Evolutionary conservation across 2,329 filamentous ascomycete species (phyloP).

Genomic region (Botrytis tulipae): DNA sequence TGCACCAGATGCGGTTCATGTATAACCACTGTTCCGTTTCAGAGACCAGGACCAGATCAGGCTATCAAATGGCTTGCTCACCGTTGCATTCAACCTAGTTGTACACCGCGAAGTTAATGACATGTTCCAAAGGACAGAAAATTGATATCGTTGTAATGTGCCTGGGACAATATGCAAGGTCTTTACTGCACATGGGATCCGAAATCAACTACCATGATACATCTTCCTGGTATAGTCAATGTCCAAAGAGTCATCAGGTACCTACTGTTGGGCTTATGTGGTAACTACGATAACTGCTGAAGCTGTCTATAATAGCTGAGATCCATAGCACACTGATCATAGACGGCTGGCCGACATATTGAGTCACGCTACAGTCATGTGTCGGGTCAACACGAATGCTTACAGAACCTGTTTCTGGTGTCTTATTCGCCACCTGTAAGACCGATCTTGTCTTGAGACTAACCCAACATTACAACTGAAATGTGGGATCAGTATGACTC

Average conservation of each 20-base stretch:
- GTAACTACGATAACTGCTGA: neutral
- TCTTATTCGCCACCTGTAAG: neutral
- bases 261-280: neutral
- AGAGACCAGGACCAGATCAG: neutral
- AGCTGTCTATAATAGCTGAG: neutral
- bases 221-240: neutral
- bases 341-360: neutral
- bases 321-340: neutral
- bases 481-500: neutral
- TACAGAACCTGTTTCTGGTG: conserved; percentile 2
- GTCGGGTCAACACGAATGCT: conserved; percentile 1
- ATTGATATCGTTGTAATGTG: neutral
- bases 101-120: neutral
- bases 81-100: neutral
- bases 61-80: neutral
- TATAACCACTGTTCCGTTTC: neutral
- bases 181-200: neutral
- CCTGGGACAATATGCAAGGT: neutral
- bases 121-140: neutral
- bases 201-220: neutral
- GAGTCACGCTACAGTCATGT: too few species aligned
- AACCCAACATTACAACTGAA: neutral
- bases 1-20: neutral
- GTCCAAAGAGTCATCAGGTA: neutral
- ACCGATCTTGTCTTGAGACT: neutral